Percentiles rank a stretch among this genome's conserved stretches.
Evolutionary conservation across 2,329 filamentous ascomycete genomes (phyloP).

Genomic region (Cryphonectria radicalis): DNA sequence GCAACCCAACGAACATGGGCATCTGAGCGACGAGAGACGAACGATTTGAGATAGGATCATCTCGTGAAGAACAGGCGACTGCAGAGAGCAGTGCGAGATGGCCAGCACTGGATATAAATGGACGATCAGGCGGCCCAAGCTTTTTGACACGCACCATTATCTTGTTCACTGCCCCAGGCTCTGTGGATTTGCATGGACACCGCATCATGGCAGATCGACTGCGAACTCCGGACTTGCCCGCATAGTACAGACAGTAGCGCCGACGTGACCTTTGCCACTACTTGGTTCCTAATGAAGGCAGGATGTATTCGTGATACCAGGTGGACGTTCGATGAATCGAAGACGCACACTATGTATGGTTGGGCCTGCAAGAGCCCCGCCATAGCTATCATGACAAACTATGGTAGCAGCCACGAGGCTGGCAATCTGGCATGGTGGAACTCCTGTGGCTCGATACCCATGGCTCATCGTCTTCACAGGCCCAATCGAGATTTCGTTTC

Average conservation of each 20-base stretch:
- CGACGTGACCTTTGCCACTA: not conserved
- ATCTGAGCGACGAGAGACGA: not conserved
- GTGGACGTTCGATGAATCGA: not conserved
- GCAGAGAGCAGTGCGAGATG: not conserved
- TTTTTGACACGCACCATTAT: not conserved
- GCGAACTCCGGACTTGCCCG: not conserved
- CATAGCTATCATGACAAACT: not conserved
- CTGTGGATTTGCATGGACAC: constrained; percentile 10
- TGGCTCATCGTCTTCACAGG: constrained; percentile 5
- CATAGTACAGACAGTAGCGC: not conserved
- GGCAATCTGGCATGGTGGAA: constrained; percentile 9
- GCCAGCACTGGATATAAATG: not conserved
- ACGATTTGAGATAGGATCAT: not conserved
- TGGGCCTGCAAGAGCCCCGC: not conserved
- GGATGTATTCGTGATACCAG: not conserved
- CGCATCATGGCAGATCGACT: not conserved
- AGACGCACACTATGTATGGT: not conserved
- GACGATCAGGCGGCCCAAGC: constrained; percentile 7
- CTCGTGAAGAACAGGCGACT: not conserved
- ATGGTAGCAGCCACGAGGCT: constrained; percentile 10
- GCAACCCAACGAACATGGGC: constrained; percentile 1
- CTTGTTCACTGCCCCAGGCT: not conserved
- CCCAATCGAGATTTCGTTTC: constrained; percentile 24
- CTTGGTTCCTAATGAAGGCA: not conserved
- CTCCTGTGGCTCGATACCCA: constrained; percentile 2